phyloP scores from a whole-genome alignment of 2,329 filamentous ascomycete species.

The Xylariaceae sp. region DNA sequence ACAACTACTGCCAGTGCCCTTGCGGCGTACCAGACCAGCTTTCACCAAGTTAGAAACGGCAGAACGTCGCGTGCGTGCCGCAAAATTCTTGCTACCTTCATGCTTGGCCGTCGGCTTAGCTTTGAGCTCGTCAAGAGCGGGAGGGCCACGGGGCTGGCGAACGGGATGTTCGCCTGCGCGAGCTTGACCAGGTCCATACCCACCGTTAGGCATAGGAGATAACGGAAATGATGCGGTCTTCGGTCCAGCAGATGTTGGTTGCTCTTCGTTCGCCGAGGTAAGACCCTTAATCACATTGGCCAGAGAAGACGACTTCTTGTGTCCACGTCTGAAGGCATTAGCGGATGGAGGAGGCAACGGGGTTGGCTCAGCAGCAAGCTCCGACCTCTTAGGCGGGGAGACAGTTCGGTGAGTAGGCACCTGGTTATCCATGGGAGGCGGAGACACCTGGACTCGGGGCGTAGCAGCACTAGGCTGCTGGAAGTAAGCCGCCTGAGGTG shows the following conservation, averaged over 20 bases:
- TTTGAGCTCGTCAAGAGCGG: slow-evolving; percentile 85
- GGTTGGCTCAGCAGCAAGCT: slow-evolving; percentile 64
- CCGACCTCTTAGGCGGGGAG: slow-evolving; percentile 63
- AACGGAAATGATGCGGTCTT: slow-evolving; percentile 78
- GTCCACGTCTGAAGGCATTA: slow-evolving; percentile 87
- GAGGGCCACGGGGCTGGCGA: slow-evolving; percentile 89
- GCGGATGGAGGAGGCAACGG: slow-evolving; percentile 85
- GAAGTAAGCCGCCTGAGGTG: slow-evolving; percentile 32
- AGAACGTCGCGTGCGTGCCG: slow-evolving; percentile 83
- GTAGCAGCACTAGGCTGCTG: slow-evolving; percentile 49
- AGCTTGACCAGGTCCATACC: slow-evolving; percentile 87
- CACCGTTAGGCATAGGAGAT: slow-evolving; percentile 71
- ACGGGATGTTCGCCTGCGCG: slow-evolving; percentile 92
- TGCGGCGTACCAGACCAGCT: slow-evolving; percentile 82
- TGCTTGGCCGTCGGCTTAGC: slow-evolving; percentile 87
- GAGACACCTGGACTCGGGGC: slow-evolving; percentile 78
- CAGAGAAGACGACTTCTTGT: slow-evolving; percentile 85
- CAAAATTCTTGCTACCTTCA: slow-evolving; percentile 97
- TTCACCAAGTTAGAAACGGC: slow-evolving; percentile 90
- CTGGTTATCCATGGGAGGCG: slow-evolving; percentile 63
- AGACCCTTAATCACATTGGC: slow-evolving; percentile 54
- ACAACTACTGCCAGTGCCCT: slow-evolving; percentile 66
- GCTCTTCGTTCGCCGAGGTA: slow-evolving; percentile 43
- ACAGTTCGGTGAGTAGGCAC: slow-evolving; percentile 57
- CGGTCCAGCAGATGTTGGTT: slow-evolving; percentile 62